Evolutionary conservation across 805 yeast genomes (phyloP).

Genomic region (Tetrapisispora phaffii): DNA sequence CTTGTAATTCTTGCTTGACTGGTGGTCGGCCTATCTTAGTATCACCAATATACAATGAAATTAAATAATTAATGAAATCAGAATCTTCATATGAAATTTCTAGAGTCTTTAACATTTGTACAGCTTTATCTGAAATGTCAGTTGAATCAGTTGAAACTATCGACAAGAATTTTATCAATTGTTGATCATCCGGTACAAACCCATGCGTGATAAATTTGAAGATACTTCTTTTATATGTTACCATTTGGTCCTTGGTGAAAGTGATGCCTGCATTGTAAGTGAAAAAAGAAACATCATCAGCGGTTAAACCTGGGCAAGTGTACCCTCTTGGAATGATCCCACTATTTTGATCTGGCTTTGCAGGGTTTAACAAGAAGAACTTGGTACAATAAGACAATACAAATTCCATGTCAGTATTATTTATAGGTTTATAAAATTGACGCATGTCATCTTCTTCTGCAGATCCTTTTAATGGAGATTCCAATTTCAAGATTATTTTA

Average conservation of each 20-base stretch:
- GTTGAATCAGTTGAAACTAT: slow-evolving; percentile 53
- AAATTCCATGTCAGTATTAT: slow-evolving; percentile 34
- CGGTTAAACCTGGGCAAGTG: slow-evolving; percentile 55
- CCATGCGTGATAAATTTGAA: slow-evolving; percentile 27
- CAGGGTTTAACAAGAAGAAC: slow-evolving; percentile 49
- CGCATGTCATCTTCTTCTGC: slow-evolving; percentile 33
- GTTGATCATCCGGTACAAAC: slow-evolving; percentile 32
- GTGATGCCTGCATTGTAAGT: slow-evolving; percentile 60
- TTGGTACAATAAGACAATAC: slow-evolving; percentile 41
- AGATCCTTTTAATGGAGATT: slow-evolving; percentile 39
- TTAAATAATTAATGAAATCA: slow-evolving; percentile 35
- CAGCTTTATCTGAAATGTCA: slow-evolving; percentile 45
- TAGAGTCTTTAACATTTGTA: slow-evolving; percentile 41
- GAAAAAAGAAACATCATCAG: slow-evolving; percentile 48
- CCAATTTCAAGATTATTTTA: slow-evolving; percentile 43
- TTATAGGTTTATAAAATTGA: slow-evolving; percentile 30
- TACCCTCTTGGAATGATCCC: slow-evolving; percentile 36
- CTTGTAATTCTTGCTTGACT: slow-evolving; percentile 44
- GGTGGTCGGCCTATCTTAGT: slow-evolving; percentile 37
- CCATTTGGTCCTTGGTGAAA: slow-evolving; percentile 41
- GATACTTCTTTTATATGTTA: slow-evolving; percentile 33
- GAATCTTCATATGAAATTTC: slow-evolving; percentile 43
- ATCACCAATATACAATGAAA: slow-evolving; percentile 44
- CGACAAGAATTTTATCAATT: slow-evolving; percentile 40
- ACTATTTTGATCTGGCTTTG: slow-evolving; percentile 25